These are phyloP conservation scores for Piper longum DNA, from an alignment of 164 flowering plant genomes.

Conservation along the genomic window DNA sequence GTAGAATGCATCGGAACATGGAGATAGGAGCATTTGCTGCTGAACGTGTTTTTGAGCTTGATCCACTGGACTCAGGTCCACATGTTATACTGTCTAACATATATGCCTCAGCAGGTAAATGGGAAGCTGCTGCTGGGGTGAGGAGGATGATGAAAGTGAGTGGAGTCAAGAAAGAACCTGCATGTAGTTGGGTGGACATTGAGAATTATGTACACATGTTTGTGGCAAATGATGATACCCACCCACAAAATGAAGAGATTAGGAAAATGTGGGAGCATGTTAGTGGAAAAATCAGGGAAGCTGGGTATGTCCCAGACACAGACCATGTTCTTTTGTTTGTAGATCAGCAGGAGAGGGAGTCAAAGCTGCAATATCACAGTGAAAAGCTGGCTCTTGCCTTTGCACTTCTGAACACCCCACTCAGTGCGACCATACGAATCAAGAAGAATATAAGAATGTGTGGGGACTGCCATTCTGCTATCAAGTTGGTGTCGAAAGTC, in stretches of 20 bases:
- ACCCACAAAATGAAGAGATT: constrained; percentile 38
- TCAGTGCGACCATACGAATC: constrained; percentile 32
- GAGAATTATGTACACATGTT: constrained; percentile 44
- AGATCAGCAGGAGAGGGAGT: constrained; percentile 45
- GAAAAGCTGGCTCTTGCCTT: constrained; percentile 63
- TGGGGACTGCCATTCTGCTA: constrained; percentile 43
- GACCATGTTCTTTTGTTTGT: constrained; percentile 40
- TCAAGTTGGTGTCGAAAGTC: constrained; percentile 43
- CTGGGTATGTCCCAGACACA: constrained; percentile 49
- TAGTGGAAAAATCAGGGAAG: constrained; percentile 26
- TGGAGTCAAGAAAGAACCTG: constrained; percentile 58
- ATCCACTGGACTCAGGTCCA: constrained; percentile 51
- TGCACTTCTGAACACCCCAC: constrained; percentile 40
- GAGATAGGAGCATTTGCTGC: constrained; percentile 54
- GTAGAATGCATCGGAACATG: constrained; percentile 51
- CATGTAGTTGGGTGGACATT: constrained; percentile 68
- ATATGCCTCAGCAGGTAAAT: constrained; percentile 52
- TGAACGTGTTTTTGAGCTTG: constrained; percentile 47
- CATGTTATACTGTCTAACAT: constrained; percentile 45
- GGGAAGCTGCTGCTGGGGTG: constrained; percentile 41
- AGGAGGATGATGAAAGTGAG: constrained; percentile 41
- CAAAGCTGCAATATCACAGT: constrained; percentile 43
- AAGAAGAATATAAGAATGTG: constrained; percentile 44
- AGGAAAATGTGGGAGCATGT: constrained; percentile 33
- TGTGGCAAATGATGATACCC: constrained; percentile 41